A percentile compares a stretch with the other conserved stretches of the same genome.
Evolutionary conservation across 805 yeast species (phyloP).

Genomic region (Kluyveromyces aestuarii): DNA sequence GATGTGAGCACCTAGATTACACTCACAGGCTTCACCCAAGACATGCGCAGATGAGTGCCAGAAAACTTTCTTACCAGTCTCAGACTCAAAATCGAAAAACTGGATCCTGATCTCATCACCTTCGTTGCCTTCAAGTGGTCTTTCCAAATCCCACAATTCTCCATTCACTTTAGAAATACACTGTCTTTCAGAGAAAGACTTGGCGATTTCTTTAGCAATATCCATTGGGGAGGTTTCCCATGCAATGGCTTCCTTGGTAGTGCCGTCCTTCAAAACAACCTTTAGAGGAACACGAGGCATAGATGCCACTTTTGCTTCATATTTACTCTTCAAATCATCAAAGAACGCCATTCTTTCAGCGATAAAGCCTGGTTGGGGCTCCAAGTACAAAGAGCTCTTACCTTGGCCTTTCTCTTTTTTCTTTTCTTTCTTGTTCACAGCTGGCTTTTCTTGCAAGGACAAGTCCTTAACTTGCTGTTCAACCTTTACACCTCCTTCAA

Average conservation of each 20-base stretch:
- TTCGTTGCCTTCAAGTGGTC: conserved; percentile 74
- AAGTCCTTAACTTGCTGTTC: conserved; percentile 35
- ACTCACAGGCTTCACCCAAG: conserved; percentile 95
- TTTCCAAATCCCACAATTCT: conserved; percentile 85
- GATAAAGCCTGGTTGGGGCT: conserved; percentile 79
- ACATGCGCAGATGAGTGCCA: conserved; percentile 99
- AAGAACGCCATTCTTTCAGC: conserved; percentile 71
- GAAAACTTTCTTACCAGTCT: conserved; percentile 92
- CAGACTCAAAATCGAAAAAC: conserved; percentile 81
- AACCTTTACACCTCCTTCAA: conserved; percentile 19
- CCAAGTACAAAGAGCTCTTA: conserved; percentile 40
- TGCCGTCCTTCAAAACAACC: conserved; percentile 82
- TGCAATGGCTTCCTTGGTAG: conserved; percentile 64
- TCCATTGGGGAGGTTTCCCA: conserved; percentile 89
- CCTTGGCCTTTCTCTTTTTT: conserved; percentile 36
- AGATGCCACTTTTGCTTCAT: conserved; percentile 61
- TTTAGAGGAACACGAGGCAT: conserved; percentile 56
- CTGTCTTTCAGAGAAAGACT: conserved; percentile 80
- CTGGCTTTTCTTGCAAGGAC: conserved; percentile 20
- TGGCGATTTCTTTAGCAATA: conserved; percentile 76
- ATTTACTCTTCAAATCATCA: conserved; percentile 68
- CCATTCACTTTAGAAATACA: conserved; percentile 90
- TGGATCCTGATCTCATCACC: conserved; percentile 41
- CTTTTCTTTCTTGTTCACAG: conserved; percentile 20
- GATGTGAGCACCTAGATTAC: conserved; percentile 90